These are phyloP conservation scores for Fusarium tricinctum DNA, from an alignment of 2,329 filamentous ascomycete genomes.

Conservation along the genomic window DNA sequence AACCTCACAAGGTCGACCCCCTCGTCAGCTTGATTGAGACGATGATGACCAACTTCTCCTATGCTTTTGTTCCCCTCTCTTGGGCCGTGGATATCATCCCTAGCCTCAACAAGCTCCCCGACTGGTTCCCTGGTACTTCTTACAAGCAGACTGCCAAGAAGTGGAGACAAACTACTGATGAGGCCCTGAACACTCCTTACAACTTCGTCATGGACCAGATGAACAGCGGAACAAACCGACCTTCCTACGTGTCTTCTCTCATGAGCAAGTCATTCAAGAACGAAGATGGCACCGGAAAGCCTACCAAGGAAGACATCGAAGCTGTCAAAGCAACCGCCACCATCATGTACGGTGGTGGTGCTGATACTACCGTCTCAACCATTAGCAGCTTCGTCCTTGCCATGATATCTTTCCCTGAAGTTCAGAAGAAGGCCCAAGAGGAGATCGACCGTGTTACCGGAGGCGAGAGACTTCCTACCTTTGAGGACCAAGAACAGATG, in stretches of 20 bases:
- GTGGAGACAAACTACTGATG: slow-evolving; percentile 43
- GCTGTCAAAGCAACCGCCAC: slow-evolving; percentile 47
- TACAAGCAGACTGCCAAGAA: slow-evolving; percentile 51
- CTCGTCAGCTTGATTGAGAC: slow-evolving; percentile 50
- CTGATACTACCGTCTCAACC: slow-evolving; percentile 50
- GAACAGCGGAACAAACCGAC: slow-evolving; percentile 20
- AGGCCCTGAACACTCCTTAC: slow-evolving; percentile 48
- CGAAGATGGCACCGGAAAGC: background rate
- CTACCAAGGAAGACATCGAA: slow-evolving; percentile 41
- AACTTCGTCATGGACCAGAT: slow-evolving; percentile 51
- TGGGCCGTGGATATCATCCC: slow-evolving; percentile 56
- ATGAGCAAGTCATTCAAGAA: slow-evolving; percentile 38
- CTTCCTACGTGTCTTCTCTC: slow-evolving; percentile 50
- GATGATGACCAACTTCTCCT: slow-evolving; percentile 50
- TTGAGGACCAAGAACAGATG: slow-evolving; percentile 48
- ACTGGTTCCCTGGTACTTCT: slow-evolving; percentile 48
- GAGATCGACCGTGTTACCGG: slow-evolving; percentile 53
- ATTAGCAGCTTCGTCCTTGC: slow-evolving; percentile 47
- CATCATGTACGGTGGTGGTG: slow-evolving; percentile 50
- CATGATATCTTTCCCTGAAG: slow-evolving; percentile 45
- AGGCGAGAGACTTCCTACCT: slow-evolving; percentile 46
- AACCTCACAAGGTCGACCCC: slow-evolving; percentile 50
- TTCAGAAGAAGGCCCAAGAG: slow-evolving; percentile 45
- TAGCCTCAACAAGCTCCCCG: slow-evolving; percentile 50
- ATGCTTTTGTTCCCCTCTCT: slow-evolving; percentile 49